Conservation (phyloP, 2,329 filamentous ascomycete genomes). For the Penicillium sp. region DNA sequence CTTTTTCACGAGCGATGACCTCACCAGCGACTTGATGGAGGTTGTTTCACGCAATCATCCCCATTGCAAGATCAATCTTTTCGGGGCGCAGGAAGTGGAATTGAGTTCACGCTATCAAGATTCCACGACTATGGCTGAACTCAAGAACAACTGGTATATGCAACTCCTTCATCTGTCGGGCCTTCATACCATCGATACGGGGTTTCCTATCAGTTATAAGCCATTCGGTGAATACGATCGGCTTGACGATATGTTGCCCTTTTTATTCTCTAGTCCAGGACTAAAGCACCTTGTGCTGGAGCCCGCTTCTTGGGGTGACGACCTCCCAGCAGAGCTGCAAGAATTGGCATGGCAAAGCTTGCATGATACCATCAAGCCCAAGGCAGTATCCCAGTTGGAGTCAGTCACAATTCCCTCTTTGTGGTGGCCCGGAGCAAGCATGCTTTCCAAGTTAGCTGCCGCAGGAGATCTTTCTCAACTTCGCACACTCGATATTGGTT, state of each 20-base stretch:
- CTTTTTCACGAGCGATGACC: background rate
- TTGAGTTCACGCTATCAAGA: too few relatives aligned
- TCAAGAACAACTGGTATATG: too few relatives aligned
- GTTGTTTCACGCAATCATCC: constrained; percentile 7
- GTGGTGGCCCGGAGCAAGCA: background rate
- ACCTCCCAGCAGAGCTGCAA: background rate
- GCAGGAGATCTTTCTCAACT: constrained; percentile 7
- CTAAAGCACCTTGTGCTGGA: constrained; percentile 6
- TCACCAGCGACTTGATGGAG: background rate
- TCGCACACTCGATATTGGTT: background rate
- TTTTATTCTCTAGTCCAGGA: too few relatives aligned
- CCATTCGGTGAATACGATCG: too few relatives aligned
- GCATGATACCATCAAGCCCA: background rate
- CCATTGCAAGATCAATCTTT: background rate
- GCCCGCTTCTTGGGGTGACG: too few relatives aligned
- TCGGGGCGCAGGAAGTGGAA: too few relatives aligned
- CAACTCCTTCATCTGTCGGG: too few relatives aligned
- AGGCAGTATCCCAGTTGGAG: constrained; percentile 1
- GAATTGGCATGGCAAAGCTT: background rate
- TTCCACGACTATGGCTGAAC: too few relatives aligned
- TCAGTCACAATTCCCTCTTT: constrained; percentile 4
- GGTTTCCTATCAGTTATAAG: too few relatives aligned
- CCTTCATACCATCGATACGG: too few relatives aligned
- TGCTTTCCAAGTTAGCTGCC: constrained; percentile 1
- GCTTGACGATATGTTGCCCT: too few relatives aligned